phyloP scores from a whole-genome alignment of 2,329 filamentous ascomycete species.

The Epichloe brachyelytri region DNA sequence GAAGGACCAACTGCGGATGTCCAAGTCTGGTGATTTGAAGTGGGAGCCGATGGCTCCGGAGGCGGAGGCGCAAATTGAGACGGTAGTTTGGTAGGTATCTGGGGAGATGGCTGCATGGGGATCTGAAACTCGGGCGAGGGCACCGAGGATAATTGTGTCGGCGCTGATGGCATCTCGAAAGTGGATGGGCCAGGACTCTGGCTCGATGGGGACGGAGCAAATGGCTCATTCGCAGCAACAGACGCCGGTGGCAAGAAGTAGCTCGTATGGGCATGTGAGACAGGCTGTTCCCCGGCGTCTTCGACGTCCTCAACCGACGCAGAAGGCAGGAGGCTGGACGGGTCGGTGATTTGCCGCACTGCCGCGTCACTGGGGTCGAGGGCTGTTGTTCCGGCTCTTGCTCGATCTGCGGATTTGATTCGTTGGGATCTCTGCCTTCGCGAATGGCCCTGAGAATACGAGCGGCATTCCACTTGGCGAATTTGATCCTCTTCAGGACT shows the following conservation, averaged over 20 bases:
- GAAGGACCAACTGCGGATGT: conserved; percentile 2
- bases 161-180: conserved; percentile 11
- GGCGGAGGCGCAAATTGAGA: conserved; percentile 13
- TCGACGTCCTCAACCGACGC: conserved; percentile 41
- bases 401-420: conserved; percentile 61
- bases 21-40: conserved; percentile 9
- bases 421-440: conserved; percentile 83
- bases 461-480: conserved; percentile 88
- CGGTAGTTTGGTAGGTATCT: conserved; percentile 14
- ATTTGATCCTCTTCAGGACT: conserved; percentile 78
- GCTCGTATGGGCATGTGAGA: conserved; percentile 11
- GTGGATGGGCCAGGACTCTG: conserved; percentile 13
- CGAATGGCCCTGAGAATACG: conserved; percentile 86
- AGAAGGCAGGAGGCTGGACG: conserved; percentile 22
- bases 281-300: conserved; percentile 27
- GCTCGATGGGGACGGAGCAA: conserved; percentile 23
- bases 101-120: conserved; percentile 18
- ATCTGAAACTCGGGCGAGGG: conserved; percentile 8
- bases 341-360: conserved; percentile 34
- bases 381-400: conserved; percentile 22
- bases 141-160: conserved; percentile 8
- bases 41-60: conserved; percentile 7
- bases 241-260: conserved; percentile 21
- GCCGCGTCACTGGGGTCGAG: conserved; percentile 55
- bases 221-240: conserved; percentile 13